Base-by-base conservation (phyloP, 139 green algal genomes). In the Chlamydomonas schloesseri region DNA sequence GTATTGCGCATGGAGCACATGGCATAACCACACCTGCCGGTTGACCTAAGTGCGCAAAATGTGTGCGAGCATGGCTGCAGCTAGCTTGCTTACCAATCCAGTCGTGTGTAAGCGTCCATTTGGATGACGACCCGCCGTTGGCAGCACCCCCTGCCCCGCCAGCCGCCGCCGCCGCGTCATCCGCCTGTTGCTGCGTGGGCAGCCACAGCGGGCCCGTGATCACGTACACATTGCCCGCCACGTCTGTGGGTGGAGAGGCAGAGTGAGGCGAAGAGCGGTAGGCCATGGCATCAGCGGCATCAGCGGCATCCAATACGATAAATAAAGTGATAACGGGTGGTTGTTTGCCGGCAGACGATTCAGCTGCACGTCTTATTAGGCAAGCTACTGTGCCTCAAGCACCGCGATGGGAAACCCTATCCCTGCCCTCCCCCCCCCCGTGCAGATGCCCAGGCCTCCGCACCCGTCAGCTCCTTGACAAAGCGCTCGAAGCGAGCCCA, bases 401-500 rank as follows among this genome's bases (percentile, higher is more conserved):
- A n/a, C n/a, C n/a, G n/a, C n/a, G n/a, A n/a, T n/a, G n/a, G n/a
- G n/a, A n/a, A n/a, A n/a, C n/a, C n/a, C n/a, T n/a, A n/a, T n/a
- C n/a, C n/a, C n/a, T n/a, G n/a, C n/a, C n/a, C n/a, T n/a, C n/a
- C n/a, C n/a, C n/a, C n/a, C n/a, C n/a, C n/a, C n/a, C n/a, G n/a
- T n/a, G n/a, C n/a, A n/a, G n/a, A n/a, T n/a, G 42, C 42, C 42
- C 42, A 50, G 42, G 42, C 6, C 71, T 6, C 75, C 67, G n/a
- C 60, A 83, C 76, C 50, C 15, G 88, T 90, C 36, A 96, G 67
- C 60, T 95, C 83, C 88, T 94, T 94, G 0, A 97, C 88, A 80
- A 96, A 99, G 46, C 93, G 90, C 88, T 99, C 97, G 89, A 99
- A 98, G 4, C 97, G 92, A 20, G 95, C 96, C 97, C 97, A 99